phyloP scores from a whole-genome alignment of 108 stramenopile species.

The Stephanodiscus triporus region DNA sequence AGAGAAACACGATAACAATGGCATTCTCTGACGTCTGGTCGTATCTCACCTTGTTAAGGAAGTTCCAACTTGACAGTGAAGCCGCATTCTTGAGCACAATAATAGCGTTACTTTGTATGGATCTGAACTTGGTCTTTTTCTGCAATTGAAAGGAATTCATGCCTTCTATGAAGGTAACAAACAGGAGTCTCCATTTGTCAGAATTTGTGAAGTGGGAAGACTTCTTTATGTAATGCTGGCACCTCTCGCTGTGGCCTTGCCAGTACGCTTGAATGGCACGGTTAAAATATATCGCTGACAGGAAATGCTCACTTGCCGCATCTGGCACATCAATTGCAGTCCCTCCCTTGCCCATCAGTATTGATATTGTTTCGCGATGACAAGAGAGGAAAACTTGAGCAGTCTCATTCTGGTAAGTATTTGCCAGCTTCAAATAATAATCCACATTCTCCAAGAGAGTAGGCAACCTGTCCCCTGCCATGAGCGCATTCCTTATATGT shows the following conservation, averaged over 20 bases:
- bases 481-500: background rate
- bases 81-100: too few relatives aligned
- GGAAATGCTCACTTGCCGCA: too few relatives aligned
- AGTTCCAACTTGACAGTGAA: too few relatives aligned
- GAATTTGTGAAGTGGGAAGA: background rate
- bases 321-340: background rate
- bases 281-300: conserved; percentile 8
- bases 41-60: background rate
- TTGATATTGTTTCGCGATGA: conserved; percentile 20
- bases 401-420: background rate
- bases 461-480: conserved; percentile 20
- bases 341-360: conserved; percentile 23
- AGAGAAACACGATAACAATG: too few relatives aligned
- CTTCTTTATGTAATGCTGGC: conserved; percentile 10
- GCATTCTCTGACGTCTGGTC: background rate
- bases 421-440: conserved; percentile 19
- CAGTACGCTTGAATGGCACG: conserved; percentile 22
- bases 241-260: conserved; percentile 25
- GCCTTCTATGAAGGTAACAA: background rate
- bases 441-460: conserved; percentile 21
- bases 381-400: background rate
- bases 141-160: background rate
- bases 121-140: too few relatives aligned
- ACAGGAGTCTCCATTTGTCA: background rate
- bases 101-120: too few relatives aligned